Evolutionary conservation across 345 rosid genomes (phyloP), one percentile per base, ranked within the genome.

Genomic region (Cardamine resedifolia): DNA sequence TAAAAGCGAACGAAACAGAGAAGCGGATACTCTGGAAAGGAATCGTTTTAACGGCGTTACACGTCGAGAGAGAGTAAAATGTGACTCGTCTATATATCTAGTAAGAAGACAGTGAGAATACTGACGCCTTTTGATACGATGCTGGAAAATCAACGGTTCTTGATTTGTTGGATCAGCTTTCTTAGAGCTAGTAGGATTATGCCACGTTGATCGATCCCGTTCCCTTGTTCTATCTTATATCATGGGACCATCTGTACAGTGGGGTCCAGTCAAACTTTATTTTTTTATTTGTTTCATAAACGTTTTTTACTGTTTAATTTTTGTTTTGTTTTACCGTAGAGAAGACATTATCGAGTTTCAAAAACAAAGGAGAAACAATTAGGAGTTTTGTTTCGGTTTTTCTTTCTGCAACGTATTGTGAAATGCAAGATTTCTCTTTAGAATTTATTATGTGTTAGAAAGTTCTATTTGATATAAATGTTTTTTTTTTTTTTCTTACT

Each of bases 21-120:
- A 65, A 57, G 65, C 77, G 49, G 64, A 45, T 31, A 33, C 71
- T 23, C 24, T 44, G 38, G 55, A 45, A 39, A 39, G 10, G 51
- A 76, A 69, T 64, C 44, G 76, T 45, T 39, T 77, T 58, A 71
- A 58, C 63, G 76, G 80, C 57, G 80, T 77, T 58, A 77, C 68
- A 58, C 72, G 80, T 77, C 58, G 4, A 38, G 39, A 57, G 41
- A 24, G 39, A 31, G 66, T 55, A 50, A 65, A 49, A n/a, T 57
- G 50, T 16, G 72, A 48, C 4, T 39, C 26, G 38, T 64, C 24
- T 47, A 44, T 61, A 68, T 60, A 59, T 39, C 44, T 20, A 68
- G 60, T 18, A 50, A 64, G 39, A 68, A 41, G 57, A 50, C 3
- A 24, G 55, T 64, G 57, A 24, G 74, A 56, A 14, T 34, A 55